Evolutionary conservation across 441 rosid genomes (phyloP), one percentile per base, ranked within the genome.

Genomic region (Manihot esculenta): DNA sequence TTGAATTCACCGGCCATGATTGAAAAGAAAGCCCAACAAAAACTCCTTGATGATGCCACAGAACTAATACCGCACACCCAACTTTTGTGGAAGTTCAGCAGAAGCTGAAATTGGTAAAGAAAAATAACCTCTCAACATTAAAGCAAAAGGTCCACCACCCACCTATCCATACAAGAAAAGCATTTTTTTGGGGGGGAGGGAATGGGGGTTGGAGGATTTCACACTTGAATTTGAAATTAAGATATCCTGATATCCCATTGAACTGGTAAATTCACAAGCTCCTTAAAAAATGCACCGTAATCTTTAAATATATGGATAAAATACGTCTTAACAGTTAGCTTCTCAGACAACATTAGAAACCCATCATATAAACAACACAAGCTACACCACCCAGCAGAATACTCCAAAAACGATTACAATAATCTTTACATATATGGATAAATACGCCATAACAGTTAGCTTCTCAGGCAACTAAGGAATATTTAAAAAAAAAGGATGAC

Each of bases 1-100:
- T 72, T 51, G 41, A 81, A 38, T 30, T 81, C 81, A 55, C 81
- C 63, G 13, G 86, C 82, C 90, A 87, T 88, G 45, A 23, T 69
- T 27, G 35, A 81, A 73, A 35, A 61, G 54, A 73, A 73, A 48
- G 57, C 72, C 44, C 15, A 62, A 42, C 49, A 33, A 61, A 74
- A 79, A 56, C 68, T 67, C 35, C 53, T 66, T 35, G 62, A 70
- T 4, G 66, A 70, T 44, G 50, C 44, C 71, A 35, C 20, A 47
- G 26, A 60, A 77, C 10, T 10, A 59, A 48, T 50, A 80, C 77
- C 68, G 77, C 81, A 78, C 81, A 76, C 70, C 84, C 78, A 78
- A 69, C 75, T 79, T 69, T 59, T 63, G 64, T 54, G 77, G 81
- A 75, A 75, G 76, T 64, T 80, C 74, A 62, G 84, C 23, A 77